phyloP scores from a whole-genome alignment of 495 filamentous ascomycete species.

The Penicillium parvum region DNA sequence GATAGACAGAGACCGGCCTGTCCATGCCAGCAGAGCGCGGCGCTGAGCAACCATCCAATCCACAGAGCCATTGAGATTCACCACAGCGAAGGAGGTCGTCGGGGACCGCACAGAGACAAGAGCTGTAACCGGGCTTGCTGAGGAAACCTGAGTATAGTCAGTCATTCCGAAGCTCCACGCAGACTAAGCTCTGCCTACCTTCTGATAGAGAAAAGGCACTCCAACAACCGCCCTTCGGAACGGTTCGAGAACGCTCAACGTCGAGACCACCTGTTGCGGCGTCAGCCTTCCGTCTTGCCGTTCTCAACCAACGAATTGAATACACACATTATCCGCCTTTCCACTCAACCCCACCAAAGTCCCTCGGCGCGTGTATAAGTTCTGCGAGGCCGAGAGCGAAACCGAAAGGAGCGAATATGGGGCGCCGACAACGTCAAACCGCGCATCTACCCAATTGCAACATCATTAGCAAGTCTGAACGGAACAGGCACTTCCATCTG shows the following conservation, averaged over 20 bases:
- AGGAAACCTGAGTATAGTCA: constrained; percentile 55
- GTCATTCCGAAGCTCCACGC: background rate
- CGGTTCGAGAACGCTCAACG: constrained; percentile 80
- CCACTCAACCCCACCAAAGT: constrained; percentile 88
- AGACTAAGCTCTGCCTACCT: constrained; percentile 32
- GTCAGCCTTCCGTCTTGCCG: too few relatives aligned
- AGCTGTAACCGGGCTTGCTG: constrained; percentile 78
- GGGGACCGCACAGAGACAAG: constrained; percentile 82
- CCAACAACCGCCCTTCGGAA: constrained; percentile 70
- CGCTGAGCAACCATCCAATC: constrained; percentile 93
- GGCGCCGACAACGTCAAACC: constrained; percentile 85
- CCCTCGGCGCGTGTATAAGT: constrained; percentile 84
- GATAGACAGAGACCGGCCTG: constrained; percentile 77
- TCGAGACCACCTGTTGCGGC: constrained; percentile 64
- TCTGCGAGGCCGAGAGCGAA: constrained; percentile 84
- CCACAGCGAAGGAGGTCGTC: constrained; percentile 74
- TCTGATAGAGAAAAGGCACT: constrained; percentile 92
- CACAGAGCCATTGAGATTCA: constrained; percentile 87
- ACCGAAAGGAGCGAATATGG: constrained; percentile 92
- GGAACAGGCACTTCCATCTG: too few relatives aligned
- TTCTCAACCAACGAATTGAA: too few relatives aligned
- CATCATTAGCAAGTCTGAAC: too few relatives aligned
- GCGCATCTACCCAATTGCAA: constrained; percentile 60
- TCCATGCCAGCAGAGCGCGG: constrained; percentile 87
- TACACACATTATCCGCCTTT: constrained; percentile 77